Conservation (phyloP, 768 basidiomycete genomes). For the Rhizopogon rudus region DNA sequence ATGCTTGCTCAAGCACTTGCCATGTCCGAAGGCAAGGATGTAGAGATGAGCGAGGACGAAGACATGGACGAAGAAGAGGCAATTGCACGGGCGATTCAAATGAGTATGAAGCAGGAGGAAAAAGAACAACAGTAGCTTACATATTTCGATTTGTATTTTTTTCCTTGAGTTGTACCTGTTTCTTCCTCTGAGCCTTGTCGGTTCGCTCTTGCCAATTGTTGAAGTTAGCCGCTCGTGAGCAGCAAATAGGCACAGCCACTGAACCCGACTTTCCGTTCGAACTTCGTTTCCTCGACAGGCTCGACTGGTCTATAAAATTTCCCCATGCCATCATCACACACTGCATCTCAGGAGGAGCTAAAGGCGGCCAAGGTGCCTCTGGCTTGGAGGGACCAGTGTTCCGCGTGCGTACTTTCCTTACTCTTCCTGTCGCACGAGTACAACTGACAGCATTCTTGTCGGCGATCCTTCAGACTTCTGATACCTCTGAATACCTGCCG, state of each 20-base stretch:
- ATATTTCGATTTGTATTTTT: not conserved
- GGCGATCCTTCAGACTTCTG: constrained; percentile 51
- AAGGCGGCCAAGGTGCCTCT: constrained; percentile 72
- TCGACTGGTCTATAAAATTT: not conserved
- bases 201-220: too few species aligned
- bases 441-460: constrained; percentile 6
- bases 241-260: not conserved
- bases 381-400: constrained; percentile 87
- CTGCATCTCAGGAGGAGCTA: constrained; percentile 81
- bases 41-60: constrained; percentile 57
- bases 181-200: not conserved
- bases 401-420: constrained; percentile 57
- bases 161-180: not conserved
- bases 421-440: not conserved
- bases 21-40: constrained; percentile 58
- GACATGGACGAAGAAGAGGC: constrained; percentile 83
- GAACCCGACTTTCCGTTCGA: not conserved
- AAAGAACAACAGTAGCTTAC: constrained; percentile 22
- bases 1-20: constrained; percentile 74
- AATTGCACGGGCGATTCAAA: constrained; percentile 85
- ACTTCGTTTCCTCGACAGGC: not conserved
- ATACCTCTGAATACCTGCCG: constrained; percentile 88
- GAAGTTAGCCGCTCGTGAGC: not conserved
- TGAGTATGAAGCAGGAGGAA: constrained; percentile 79
- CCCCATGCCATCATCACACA: constrained; percentile 65